Base-by-base conservation (phyloP, 164 flowering plant species). In the Tinospora cordifolia region DNA sequence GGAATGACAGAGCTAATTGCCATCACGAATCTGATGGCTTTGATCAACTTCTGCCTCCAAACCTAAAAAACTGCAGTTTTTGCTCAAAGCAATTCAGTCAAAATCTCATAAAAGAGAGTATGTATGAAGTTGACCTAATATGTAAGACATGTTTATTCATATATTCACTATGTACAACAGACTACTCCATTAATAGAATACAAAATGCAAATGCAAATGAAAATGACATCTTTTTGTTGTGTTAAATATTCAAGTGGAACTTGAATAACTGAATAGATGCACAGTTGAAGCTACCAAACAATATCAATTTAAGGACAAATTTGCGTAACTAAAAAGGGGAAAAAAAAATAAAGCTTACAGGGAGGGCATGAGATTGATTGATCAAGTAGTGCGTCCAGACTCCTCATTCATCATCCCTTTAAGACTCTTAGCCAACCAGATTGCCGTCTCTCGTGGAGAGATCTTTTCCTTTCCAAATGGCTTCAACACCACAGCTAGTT, bases 351-450 rank as follows among this genome's bases (percentile, higher is more conserved):
- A 14, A 49, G 62, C 82, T 76, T 72, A 80, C 82, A 72, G 38
- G 41, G 15, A 44, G 57, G 40, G 27, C 27, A 14, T 19, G 36
- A 30, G 36, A 30, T 30, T 30, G 47, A 67, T 17, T 24, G 34
- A 60, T 86, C 81, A 83, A 9, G 84, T 73, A 71, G 76, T 72
- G 57, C 90, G 82, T 25, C 81, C 86, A 44, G 79, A 68, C 60
- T 92, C 99, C 49, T 91, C 96, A 2, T 83, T 80, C 91, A 90
- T 91, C 97, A 94, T 91, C 64, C 99, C 99, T 83, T 94, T 94
- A 12, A 94, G 86, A 79, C 97, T 92, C 80, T 85, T 94, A 0
- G 99, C 97, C 79, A 94, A 76, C 99, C 99, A 94, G 68, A 94
- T 94, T 24, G 99, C 99, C 1, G 99, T 94, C 81, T 94, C 99